Base-by-base conservation (phyloP, 495 filamentous ascomycete species). In the Penicillium lagena region DNA sequence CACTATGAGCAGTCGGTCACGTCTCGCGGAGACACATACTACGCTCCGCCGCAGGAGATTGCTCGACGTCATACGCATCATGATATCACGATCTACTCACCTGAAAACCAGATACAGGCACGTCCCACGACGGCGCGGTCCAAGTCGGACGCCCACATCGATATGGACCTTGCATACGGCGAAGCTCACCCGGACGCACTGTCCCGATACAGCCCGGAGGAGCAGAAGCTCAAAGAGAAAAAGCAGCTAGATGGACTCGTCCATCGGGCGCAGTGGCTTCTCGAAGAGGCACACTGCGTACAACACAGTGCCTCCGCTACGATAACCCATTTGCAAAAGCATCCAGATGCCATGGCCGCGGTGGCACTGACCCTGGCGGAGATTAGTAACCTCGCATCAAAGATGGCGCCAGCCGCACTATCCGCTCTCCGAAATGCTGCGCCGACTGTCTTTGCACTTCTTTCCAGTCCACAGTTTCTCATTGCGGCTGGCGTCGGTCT, bases 361-460 rank as follows among this genome's bases (percentile, higher is more conserved):
- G 94, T 98, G 7, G 93, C 90, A 1, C 75, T 98, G 8, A 88
- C 90, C 1, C 76, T 98, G 2, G 93, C 89, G 12, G 93, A 98
- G 66, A 87, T 98, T 51, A 89, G 84, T 57, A 81, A 81, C 32
- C 58, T 97, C 2, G 71, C 85, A 1, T 75, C 77, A 13, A 96
- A 96, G 66, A 86, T 96, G 83, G 84, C 81, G 0, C 93, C 93
- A 1, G 78, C 81, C 3, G 89, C 86, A 7, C 71, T 96, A 14
- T 68, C 76, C 9, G 66, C 81, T 2, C 50, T 97, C 50, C 96
- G 95, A 56, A 70, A 80, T 15, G 80, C 81, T 7, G 87, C 88
- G 40, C 93, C 93, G 0, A 78, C 83, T 10, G 78, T 96, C 29
- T 91, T 95, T 51, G 89, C 85, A 2, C 71, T 98, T n/a, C 77